Evolutionary conservation across 768 basidiomycete species (phyloP), one percentile per base, ranked within the genome.

Genomic region (Auricularia auricula-judae): DNA sequence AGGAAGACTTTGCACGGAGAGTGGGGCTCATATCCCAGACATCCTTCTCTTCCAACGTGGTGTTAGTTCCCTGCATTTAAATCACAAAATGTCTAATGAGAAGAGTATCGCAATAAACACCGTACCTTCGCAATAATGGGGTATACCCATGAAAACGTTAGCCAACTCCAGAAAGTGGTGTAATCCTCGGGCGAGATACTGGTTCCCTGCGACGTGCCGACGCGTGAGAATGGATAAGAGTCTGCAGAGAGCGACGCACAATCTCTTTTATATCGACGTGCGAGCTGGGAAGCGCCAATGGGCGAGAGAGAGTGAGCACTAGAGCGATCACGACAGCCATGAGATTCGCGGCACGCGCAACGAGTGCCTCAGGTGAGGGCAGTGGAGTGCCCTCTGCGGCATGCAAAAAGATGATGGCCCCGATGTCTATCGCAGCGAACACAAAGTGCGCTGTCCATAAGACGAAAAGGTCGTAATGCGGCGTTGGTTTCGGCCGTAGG

Each of bases 151-250:
- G 70, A 75, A 68, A 90, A 91, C 1, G 87, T 83, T 0, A 84
- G 74, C 90, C 90, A 91, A 42, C 82, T 80, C 76, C 82, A 83
- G 12, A 93, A 78, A 1, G 84, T 76, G 0, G 86, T 85, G 70
- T 91, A 91, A 68, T 92, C 90, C 70, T 93, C 91, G 0, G 85
- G 87, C 2, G 84, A 81, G n/a, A 86, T 73, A 3, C 79, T 74
- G 16, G 70, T 70, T 3, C 84, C 85, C 86, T 87, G 53, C 3
- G 35, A 63, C 16, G 29, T 29, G 29, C 10, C 18, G 36, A 29
- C 62, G 39, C 23, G 23, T 64, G 23, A 16, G 43, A 23, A 53
- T 8, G 12, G 21, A 2, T 36, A 4, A 42, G 4, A 43, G 18
- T 12, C 35, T 36, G 4, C 21, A 4, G 63, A 8, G 35, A 29